phyloP scores from a whole-genome alignment of 1,284 basidiomycete genomes.

The Ustilago shanxiensis region DNA sequence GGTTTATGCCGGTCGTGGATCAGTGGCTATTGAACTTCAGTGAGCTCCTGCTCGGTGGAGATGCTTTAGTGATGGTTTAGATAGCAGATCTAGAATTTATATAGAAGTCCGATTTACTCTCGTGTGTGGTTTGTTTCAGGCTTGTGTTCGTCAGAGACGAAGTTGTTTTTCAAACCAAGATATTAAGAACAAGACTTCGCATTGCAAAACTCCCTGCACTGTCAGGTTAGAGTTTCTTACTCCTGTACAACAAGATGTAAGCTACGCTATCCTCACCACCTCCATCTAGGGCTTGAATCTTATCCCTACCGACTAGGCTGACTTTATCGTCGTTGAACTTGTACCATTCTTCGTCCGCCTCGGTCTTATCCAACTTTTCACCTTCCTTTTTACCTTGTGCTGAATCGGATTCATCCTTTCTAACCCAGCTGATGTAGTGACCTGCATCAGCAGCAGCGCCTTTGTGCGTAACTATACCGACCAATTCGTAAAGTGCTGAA shows the following conservation, averaged over 20 bases:
- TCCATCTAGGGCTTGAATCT: conserved; percentile 64
- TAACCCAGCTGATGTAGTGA: conserved; percentile 89
- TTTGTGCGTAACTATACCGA: conserved; percentile 96
- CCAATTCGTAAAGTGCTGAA: conserved; percentile 85
- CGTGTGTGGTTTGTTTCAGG: no score
- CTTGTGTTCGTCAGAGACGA: no score
- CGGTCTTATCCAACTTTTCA: conserved; percentile 34
- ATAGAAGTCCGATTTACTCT: no score
- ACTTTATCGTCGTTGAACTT: conserved; percentile 69
- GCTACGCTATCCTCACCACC: conserved; percentile 69
- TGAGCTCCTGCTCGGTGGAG: background rate
- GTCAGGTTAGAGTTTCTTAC: conserved; percentile 47
- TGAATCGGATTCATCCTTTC: conserved; percentile 40
- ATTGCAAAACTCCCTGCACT: no score
- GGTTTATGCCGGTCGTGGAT: conserved; percentile 35
- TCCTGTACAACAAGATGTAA: conserved; percentile 65
- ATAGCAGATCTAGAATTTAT: no score
- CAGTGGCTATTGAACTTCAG: conserved; percentile 31
- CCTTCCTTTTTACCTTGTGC: background rate
- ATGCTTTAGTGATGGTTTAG: no score
- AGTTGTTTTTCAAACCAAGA: no score
- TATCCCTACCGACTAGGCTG: conserved; percentile 58
- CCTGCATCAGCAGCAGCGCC: conserved; percentile 93
- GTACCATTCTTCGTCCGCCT: conserved; percentile 66
- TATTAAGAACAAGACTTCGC: background rate